Conservation (phyloP, 495 filamentous ascomycete species). For the Talaromyces liani region DNA sequence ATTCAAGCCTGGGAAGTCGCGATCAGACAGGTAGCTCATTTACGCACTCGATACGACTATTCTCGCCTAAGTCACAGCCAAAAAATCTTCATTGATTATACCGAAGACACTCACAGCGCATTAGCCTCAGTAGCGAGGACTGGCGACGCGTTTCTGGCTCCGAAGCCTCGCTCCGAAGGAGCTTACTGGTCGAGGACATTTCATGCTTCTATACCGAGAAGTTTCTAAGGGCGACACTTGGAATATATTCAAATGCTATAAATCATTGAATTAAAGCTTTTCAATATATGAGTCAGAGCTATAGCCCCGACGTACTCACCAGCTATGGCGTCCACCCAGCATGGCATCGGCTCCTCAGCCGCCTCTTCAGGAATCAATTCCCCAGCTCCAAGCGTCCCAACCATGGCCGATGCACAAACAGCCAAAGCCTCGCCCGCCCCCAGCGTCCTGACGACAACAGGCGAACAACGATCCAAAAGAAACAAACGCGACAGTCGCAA, state of each 20-base stretch:
- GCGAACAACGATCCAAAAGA: conserved; percentile 31
- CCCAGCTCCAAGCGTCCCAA: conserved; percentile 26
- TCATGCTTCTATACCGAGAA: not conserved
- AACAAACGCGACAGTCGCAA: conserved; percentile 50
- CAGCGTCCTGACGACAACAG: conserved; percentile 22
- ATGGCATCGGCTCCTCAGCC: conserved; percentile 27
- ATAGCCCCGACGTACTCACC: not conserved
- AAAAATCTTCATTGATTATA: not conserved
- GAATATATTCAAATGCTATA: not conserved
- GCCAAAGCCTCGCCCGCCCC: conserved; percentile 32
- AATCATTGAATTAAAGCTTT: no score
- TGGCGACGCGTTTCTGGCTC: not conserved
- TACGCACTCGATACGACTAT: not conserved
- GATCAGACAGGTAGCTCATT: not conserved
- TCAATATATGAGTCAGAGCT: no score
- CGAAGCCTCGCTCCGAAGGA: not conserved
- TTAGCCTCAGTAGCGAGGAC: not conserved
- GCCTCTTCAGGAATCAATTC: conserved; percentile 40
- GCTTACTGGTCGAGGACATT: not conserved
- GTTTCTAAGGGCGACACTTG: not conserved
- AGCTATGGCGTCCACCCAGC: conserved; percentile 31
- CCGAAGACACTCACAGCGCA: not conserved
- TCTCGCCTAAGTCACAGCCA: not conserved
- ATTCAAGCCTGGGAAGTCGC: not conserved
- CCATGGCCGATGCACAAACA: conserved; percentile 24